Evolutionary conservation across 129 eudicot genomes (phyloP).

Genomic region (Ambrosia trifida): DNA sequence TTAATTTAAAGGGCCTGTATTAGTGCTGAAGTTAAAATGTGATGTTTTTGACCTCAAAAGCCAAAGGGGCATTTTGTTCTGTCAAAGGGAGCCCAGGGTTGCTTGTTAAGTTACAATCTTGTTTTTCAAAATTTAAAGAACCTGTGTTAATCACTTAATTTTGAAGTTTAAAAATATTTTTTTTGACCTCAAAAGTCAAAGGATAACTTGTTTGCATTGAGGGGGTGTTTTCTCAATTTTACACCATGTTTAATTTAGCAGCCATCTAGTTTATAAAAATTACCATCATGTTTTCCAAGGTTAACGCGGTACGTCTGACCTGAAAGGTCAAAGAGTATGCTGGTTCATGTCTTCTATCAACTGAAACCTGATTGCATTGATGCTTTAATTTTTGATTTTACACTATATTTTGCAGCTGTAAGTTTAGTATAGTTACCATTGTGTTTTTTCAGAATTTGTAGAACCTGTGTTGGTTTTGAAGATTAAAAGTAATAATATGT

Average conservation of each 20-base stretch:
- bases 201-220: slow-evolving; percentile 9
- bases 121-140: background rate
- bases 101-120: slow-evolving; percentile 4
- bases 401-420: slow-evolving; percentile 1
- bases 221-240: background rate
- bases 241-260: background rate
- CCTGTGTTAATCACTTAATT: slow-evolving; percentile 3
- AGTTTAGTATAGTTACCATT: background rate
- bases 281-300: background rate
- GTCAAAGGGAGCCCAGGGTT: background rate
- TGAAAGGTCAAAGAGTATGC: slow-evolving; percentile 15
- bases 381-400: background rate
- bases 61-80: slow-evolving; percentile 7
- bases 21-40: background rate
- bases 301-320: background rate
- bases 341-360: background rate
- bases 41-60: slow-evolving; percentile 10
- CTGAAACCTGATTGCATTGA: slow-evolving; percentile 3
- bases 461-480: background rate
- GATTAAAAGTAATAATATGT: background rate
- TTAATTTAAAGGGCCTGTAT: slow-evolving; percentile 13
- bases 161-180: background rate
- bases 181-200: slow-evolving; percentile 18
- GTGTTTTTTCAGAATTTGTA: background rate
- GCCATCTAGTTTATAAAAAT: no score